phyloP scores from a whole-genome alignment of 306 rosid genomes.

The Quercus alba region DNA sequence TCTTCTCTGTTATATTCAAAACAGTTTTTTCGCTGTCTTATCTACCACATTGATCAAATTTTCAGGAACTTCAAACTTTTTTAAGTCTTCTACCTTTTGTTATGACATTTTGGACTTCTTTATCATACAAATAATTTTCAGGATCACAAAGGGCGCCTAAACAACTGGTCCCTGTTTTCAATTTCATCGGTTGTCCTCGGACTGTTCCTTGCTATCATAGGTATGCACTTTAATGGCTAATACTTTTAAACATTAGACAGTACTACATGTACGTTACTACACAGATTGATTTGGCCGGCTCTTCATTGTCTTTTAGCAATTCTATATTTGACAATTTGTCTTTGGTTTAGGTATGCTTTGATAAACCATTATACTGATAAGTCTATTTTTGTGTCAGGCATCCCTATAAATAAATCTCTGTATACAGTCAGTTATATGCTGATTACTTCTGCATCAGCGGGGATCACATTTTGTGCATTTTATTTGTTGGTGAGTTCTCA shows the following conservation, averaged over 20 bases:
- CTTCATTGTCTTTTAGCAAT: background rate
- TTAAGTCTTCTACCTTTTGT: background rate
- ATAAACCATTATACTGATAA: background rate
- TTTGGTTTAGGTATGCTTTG: background rate
- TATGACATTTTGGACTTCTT: too few relatives aligned
- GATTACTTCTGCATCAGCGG: slow-evolving; percentile 71
- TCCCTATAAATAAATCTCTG: slow-evolving; percentile 75
- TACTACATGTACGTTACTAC: background rate
- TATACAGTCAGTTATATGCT: slow-evolving; percentile 87
- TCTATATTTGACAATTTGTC: background rate
- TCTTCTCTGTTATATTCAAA: background rate
- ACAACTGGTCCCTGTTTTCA: slow-evolving; percentile 57
- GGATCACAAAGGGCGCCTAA: slow-evolving; percentile 75
- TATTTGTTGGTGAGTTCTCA: slow-evolving; percentile 68
- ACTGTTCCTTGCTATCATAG: slow-evolving; percentile 43
- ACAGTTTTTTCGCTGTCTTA: slow-evolving; percentile 4
- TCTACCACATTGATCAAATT: background rate
- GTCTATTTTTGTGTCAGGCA: slow-evolving; percentile 45
- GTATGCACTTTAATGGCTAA: slow-evolving; percentile 28
- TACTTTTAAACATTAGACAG: background rate
- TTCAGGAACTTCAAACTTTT: background rate
- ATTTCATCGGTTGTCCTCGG: slow-evolving; percentile 53
- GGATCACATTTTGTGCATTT: slow-evolving; percentile 65
- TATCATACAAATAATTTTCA: slow-evolving; percentile 28
- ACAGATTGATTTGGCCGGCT: too few relatives aligned